Evolutionary conservation across 106 monocot genomes (phyloP).

Genomic region (Platanthera zijinensis): DNA sequence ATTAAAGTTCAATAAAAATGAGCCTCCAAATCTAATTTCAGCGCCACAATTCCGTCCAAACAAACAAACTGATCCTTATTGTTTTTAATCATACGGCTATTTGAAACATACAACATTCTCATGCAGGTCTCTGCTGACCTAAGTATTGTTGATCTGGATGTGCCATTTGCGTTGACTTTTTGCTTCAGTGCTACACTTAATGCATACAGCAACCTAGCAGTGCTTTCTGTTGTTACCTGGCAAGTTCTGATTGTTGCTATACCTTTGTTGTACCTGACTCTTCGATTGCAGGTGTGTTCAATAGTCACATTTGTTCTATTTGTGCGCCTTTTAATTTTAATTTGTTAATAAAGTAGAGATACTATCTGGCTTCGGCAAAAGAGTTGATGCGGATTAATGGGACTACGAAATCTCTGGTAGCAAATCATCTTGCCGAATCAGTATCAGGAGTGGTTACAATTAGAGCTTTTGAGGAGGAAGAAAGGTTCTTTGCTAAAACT

Average conservation of each 20-base stretch:
- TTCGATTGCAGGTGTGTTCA: constrained; percentile 62
- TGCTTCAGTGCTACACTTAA: constrained; percentile 57
- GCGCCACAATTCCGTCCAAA: too few relatives aligned
- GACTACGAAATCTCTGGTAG: constrained; percentile 82
- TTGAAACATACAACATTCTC: constrained; percentile 2
- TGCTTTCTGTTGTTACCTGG: constrained; percentile 75
- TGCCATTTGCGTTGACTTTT: constrained; percentile 70
- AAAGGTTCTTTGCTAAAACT: constrained; percentile 70
- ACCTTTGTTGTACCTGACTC: constrained; percentile 49
- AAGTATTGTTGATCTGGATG: constrained; percentile 90
- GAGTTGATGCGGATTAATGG: constrained; percentile 97
- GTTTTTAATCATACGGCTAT: neutral
- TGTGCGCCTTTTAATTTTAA: neutral
- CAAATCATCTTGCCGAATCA: constrained; percentile 89
- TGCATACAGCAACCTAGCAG: constrained; percentile 69
- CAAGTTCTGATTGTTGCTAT: constrained; percentile 70
- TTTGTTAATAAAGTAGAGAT: constrained; percentile 31
- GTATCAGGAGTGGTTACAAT: constrained; percentile 68
- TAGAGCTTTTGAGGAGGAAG: constrained; percentile 86
- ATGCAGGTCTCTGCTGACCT: constrained; percentile 86
- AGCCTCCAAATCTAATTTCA: too few relatives aligned
- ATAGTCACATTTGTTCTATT: constrained; percentile 1
- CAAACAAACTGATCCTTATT: too few relatives aligned
- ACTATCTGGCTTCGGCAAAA: constrained; percentile 82
- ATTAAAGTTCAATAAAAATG: too few relatives aligned